Conservation (phyloP, 169 alveolate genomes). For the Eimeria falciformis region DNA sequence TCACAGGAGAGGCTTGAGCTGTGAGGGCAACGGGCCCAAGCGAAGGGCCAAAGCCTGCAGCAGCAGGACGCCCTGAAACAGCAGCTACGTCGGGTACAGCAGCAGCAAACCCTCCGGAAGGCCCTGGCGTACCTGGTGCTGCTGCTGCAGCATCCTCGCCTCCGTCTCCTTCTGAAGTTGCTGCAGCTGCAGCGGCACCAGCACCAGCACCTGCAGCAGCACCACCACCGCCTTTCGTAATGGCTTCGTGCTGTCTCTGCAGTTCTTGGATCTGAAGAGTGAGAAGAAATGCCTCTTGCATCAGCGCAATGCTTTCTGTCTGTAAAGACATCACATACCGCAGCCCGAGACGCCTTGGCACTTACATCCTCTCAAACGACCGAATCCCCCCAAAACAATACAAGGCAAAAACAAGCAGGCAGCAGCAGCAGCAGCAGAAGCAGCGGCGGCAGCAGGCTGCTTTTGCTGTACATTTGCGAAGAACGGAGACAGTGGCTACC, state of each 20-base stretch:
- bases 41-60: slow-evolving; percentile 6
- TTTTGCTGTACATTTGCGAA: neutral
- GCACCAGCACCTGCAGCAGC: neutral
- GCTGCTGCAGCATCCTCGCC: slow-evolving; percentile 11
- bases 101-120: neutral
- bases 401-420: too few relatives aligned
- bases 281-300: slow-evolving; percentile 46
- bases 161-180: neutral
- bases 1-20: neutral
- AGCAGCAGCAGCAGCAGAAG: neutral
- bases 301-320: slow-evolving; percentile 54
- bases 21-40: neutral
- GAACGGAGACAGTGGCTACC: neutral
- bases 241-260: slow-evolving; percentile 34
- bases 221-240: neutral
- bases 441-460: slow-evolving; percentile 35
- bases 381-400: too few relatives aligned
- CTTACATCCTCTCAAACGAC: too few relatives aligned
- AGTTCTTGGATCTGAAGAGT: slow-evolving; percentile 51
- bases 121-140: neutral
- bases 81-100: neutral
- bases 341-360: too few relatives aligned
- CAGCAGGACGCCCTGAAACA: neutral
- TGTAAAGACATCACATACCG: neutral
- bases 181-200: slow-evolving; percentile 9